Conservation (phyloP, 2,329 filamentous ascomycete genomes). For the Aquanectria penicillioides region DNA sequence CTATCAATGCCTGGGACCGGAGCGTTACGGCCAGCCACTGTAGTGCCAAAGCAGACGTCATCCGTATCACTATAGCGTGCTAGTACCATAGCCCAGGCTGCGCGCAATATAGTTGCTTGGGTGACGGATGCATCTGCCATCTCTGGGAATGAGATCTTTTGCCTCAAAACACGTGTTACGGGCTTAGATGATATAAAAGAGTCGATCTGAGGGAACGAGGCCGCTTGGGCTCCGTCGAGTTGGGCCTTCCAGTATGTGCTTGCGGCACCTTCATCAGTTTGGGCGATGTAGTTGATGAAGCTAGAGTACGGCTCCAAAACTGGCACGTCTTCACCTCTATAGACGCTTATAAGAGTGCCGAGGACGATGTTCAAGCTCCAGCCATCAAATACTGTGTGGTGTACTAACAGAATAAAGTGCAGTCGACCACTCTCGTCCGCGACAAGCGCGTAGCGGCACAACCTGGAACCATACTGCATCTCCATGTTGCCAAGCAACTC, state of each 20-base stretch:
- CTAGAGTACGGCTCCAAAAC: not conserved
- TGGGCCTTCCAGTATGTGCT: not conserved
- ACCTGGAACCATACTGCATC: not conserved
- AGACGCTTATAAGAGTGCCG: not conserved
- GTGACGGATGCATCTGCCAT: constrained; percentile 8
- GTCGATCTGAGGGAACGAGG: constrained; percentile 52
- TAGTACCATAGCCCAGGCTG: constrained; percentile 62
- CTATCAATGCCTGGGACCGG: constrained; percentile 32
- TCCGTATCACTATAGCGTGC: constrained; percentile 54
- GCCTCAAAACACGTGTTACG: constrained; percentile 52
- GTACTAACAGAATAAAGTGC: not conserved
- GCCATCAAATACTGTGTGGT: constrained; percentile 5
- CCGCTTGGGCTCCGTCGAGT: constrained; percentile 40
- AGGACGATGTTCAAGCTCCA: not conserved
- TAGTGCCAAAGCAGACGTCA: constrained; percentile 55
- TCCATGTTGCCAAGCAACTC: no score
- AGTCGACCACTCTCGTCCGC: not conserved
- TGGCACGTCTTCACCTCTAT: not conserved
- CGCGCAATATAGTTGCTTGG: constrained; percentile 33
- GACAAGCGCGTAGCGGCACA: not conserved
- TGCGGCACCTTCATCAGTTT: not conserved
- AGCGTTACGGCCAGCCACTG: constrained; percentile 51
- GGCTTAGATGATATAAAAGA: constrained; percentile 57
- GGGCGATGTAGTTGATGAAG: not conserved
- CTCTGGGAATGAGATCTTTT: not conserved